A percentile compares a stretch with the other conserved stretches of the same genome.
phyloP scores from a whole-genome alignment of 1,139 yeast genomes.

The Taphrina communis region DNA sequence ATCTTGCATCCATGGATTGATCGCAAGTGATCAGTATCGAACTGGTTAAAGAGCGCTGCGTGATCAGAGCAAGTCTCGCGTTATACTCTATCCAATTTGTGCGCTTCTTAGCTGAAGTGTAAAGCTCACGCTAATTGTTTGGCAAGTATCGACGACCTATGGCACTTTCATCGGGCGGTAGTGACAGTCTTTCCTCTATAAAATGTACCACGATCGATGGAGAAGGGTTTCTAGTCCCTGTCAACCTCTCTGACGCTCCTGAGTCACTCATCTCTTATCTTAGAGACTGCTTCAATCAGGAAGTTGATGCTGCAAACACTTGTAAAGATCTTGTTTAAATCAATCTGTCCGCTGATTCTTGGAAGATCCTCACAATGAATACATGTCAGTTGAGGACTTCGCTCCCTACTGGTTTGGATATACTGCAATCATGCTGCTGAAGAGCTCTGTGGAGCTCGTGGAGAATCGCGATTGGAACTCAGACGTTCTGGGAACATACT shows the following conservation, averaged over 20 bases:
- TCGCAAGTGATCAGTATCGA: background rate
- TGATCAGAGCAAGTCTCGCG: too few relatives aligned
- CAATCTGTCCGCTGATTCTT: background rate
- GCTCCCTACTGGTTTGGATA: constrained; percentile 84
- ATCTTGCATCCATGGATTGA: background rate
- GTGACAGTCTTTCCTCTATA: background rate
- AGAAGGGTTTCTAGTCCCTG: constrained; percentile 12
- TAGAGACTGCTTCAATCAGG: constrained; percentile 20
- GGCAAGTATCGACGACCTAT: too few relatives aligned
- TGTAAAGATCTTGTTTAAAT: constrained; percentile 2
- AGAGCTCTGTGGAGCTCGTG: constrained; percentile 64
- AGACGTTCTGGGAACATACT: constrained; percentile 83
- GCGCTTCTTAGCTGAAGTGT: too few relatives aligned
- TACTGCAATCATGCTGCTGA: constrained; percentile 80
- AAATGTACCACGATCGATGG: constrained; percentile 1
- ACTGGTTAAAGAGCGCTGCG: background rate
- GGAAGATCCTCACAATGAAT: constrained; percentile 26
- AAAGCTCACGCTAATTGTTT: too few relatives aligned
- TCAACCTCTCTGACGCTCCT: constrained; percentile 11
- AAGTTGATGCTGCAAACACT: constrained; percentile 36
- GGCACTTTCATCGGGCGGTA: background rate
- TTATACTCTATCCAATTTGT: too few relatives aligned
- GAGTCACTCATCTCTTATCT: constrained; percentile 13
- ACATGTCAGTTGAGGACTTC: constrained; percentile 62
- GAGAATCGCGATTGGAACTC: constrained; percentile 51